Percentiles rank a stretch among this genome's conserved stretches.
Evolutionary conservation across 371 early-diverging fungal species (phyloP).

Genomic region (Thermomucor indicae-seudaticae): DNA sequence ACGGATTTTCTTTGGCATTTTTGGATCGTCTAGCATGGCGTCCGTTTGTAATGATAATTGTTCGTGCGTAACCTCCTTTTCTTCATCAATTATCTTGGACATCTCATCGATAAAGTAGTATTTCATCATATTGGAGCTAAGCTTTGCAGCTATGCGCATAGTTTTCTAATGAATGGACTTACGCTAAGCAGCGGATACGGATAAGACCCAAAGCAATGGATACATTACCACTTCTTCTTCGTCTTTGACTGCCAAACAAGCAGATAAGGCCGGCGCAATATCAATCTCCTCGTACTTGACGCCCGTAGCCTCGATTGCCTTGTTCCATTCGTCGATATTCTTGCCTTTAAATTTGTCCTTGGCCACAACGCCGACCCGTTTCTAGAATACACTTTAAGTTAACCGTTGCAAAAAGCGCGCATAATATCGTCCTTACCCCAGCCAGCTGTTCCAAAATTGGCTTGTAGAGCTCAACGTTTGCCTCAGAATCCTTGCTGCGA

Average conservation of each 20-base stretch:
- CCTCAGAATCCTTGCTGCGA: slow-evolving; percentile 69
- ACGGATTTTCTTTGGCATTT: slow-evolving; percentile 58
- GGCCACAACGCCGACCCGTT: slow-evolving; percentile 71
- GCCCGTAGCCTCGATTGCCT: slow-evolving; percentile 45
- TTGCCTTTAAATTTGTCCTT: slow-evolving; percentile 81
- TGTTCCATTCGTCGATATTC: slow-evolving; percentile 77
- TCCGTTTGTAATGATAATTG: slow-evolving; percentile 79
- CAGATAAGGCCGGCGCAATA: slow-evolving; percentile 68
- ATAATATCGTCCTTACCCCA: slow-evolving; percentile 19
- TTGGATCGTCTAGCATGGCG: slow-evolving; percentile 63
- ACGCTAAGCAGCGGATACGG: neutral
- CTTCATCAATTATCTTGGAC: slow-evolving; percentile 82
- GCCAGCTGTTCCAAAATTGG: slow-evolving; percentile 44
- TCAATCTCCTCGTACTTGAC: slow-evolving; percentile 66
- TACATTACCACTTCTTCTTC: slow-evolving; percentile 77
- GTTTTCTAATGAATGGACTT: slow-evolving; percentile 48
- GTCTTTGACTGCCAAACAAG: slow-evolving; percentile 84
- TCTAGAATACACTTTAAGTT: slow-evolving; percentile 26
- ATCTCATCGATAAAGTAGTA: slow-evolving; percentile 84
- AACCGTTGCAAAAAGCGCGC: neutral
- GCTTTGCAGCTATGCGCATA: slow-evolving; percentile 68
- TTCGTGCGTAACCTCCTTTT: slow-evolving; percentile 84
- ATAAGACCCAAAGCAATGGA: neutral
- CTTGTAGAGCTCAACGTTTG: slow-evolving; percentile 57
- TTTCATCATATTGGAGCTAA: slow-evolving; percentile 77